Evolutionary conservation across 192 early-diverging fungal species (phyloP), one percentile per base, ranked within the genome.

Genomic region (Kappamyces sp.): DNA sequence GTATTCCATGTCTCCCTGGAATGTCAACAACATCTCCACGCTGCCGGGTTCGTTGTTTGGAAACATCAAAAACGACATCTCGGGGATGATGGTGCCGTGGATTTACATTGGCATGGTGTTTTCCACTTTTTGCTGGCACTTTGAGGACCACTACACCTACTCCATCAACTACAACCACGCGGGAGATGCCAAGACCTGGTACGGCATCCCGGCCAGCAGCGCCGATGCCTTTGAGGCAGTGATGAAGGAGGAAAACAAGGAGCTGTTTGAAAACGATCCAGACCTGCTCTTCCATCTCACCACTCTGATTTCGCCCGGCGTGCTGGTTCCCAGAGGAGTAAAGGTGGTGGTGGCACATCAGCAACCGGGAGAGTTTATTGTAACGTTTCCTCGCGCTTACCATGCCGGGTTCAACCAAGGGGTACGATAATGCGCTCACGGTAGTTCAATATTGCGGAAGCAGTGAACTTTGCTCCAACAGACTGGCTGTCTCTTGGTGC

Each of bases 171-270:
- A 98, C 74, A 85, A 86, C 76, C 93, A 96, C 63, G 12, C 82
- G 83, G 95, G 95, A 6, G 93, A 92, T 62, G 91, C 93, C 42
- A 98, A 98, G 74, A 98, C 93, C 0, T 98, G 95, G 95, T 98
- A 98, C 66, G 91, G 91, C 10, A 84, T 98, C 31, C 93, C 95
- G 1, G 88, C 86, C 0, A 72, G 77, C 5, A 77, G 87, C 53
- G 91, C 92, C 0, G 74, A 72, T 44, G 76, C 76, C 64, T 96
- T 98, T 61, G 95, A 98, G 63, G 79, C 83, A 0, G 79, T 84
- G 1, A 94, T 94, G 86, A 76, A 74, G 42, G 72, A 80, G 5
- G 75, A 85, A 9, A 81, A 91, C 23, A 91, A 92, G 1, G 90
- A 94, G 66, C 70, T 96, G 47, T 96, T 96, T 73, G 85, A 90